A percentile compares a stretch with the other conserved stretches of the same genome.
Evolutionary conservation across 129 eudicot species (phyloP).

Genomic region (Flaveria bidentis): DNA sequence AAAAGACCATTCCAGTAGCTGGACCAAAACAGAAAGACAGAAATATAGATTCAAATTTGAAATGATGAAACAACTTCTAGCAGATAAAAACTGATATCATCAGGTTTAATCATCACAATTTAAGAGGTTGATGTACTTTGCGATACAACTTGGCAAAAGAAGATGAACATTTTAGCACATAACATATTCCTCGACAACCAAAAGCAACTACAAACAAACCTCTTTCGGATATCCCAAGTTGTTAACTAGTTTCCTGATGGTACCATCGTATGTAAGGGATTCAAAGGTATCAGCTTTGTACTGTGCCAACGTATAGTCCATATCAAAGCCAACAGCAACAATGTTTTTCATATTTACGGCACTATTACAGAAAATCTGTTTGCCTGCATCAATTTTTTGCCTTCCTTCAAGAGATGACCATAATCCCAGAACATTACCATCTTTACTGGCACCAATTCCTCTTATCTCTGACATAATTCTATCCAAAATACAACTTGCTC

Average conservation of each 20-base stretch:
- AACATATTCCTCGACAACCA: not conserved
- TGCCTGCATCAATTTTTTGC: slow-evolving; percentile 50
- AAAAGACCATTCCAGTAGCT: too few species aligned
- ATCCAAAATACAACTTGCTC: slow-evolving; percentile 43
- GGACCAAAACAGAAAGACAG: too few species aligned
- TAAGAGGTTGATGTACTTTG: not conserved
- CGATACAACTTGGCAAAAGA: not conserved
- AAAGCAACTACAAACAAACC: too few species aligned
- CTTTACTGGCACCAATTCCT: slow-evolving; percentile 33
- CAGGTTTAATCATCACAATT: not conserved
- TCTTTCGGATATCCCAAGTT: too few species aligned
- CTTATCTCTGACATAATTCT: not conserved
- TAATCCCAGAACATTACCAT: slow-evolving; percentile 40
- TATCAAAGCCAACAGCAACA: too few species aligned
- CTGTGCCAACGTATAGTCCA: too few species aligned
- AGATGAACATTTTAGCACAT: not conserved
- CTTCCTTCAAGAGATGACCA: slow-evolving; percentile 76
- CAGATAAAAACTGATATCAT: slow-evolving; percentile 1
- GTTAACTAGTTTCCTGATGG: too few species aligned
- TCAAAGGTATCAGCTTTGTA: too few species aligned
- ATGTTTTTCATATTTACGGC: too few species aligned
- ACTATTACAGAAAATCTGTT: slow-evolving; percentile 79
- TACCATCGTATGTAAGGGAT: too few species aligned
- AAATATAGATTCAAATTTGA: not conserved
- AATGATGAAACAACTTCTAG: not conserved